Conservation (phyloP, 2,329 filamentous ascomycete species). For the Diaporthe sp. region DNA sequence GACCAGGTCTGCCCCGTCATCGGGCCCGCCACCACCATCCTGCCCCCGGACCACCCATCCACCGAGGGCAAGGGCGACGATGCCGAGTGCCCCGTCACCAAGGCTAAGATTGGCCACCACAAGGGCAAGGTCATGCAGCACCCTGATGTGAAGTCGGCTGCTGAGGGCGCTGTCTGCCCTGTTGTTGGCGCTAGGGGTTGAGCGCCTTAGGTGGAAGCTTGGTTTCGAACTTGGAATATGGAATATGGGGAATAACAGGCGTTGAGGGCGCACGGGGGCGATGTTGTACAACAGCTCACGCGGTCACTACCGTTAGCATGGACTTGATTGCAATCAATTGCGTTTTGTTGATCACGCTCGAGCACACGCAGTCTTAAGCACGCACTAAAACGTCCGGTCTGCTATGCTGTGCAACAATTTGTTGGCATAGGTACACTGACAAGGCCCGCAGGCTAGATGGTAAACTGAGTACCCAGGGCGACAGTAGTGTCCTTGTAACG, state of each 20-base stretch:
- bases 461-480: too few species aligned
- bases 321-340: background rate
- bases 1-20: conserved; percentile 55
- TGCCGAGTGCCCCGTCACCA: conserved; percentile 54
- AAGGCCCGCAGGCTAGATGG: background rate
- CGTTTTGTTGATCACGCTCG: background rate
- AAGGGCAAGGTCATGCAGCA: conserved; percentile 52
- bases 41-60: conserved; percentile 52
- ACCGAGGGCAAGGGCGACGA: conserved; percentile 45
- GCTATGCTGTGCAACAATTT: background rate
- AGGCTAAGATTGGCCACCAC: conserved; percentile 54
- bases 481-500: background rate
- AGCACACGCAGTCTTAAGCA: background rate
- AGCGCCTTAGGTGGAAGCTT: background rate
- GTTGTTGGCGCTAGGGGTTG: conserved; percentile 48
- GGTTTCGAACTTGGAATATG: background rate
- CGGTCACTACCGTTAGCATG: conserved; percentile 5
- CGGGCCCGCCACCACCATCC: conserved; percentile 53
- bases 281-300: conserved; percentile 3
- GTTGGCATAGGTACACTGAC: background rate
- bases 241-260: background rate
- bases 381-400: background rate
- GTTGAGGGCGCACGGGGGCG: background rate
- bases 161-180: conserved; percentile 49
- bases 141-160: conserved; percentile 45